Conservation (phyloP, 768 basidiomycete genomes). For the Russula emetica region DNA sequence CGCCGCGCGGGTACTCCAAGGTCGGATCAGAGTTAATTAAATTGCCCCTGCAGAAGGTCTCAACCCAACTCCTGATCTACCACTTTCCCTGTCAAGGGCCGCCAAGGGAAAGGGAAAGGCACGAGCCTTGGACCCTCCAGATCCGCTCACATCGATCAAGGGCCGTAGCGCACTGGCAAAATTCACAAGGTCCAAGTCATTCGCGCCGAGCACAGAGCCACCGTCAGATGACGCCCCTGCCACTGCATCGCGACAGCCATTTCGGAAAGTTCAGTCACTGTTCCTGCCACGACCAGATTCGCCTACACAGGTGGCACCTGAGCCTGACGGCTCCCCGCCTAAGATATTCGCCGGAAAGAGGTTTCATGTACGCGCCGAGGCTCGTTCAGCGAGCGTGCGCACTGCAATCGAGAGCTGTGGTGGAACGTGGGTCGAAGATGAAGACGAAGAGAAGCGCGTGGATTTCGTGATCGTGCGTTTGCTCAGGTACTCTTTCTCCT, state of each 20-base stretch:
- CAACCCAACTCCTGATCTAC: slow-evolving; percentile 13
- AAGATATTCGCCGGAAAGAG: slow-evolving; percentile 52
- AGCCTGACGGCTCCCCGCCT: slow-evolving; percentile 5
- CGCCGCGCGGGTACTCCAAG: slow-evolving; percentile 62
- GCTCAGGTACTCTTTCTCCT: slow-evolving; percentile 50
- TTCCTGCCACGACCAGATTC: slow-evolving; percentile 16
- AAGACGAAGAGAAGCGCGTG: slow-evolving; percentile 43
- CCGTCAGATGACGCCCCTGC: slow-evolving; percentile 25
- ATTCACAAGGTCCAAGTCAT: slow-evolving; percentile 63
- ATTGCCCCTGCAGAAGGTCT: neutral
- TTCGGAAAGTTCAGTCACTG: slow-evolving; percentile 40
- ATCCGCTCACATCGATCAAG: slow-evolving; percentile 9
- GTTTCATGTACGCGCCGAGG: slow-evolving; percentile 66
- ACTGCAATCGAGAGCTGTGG: slow-evolving; percentile 58
- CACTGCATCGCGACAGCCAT: slow-evolving; percentile 39
- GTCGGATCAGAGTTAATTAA: slow-evolving; percentile 52
- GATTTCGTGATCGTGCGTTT: slow-evolving; percentile 69
- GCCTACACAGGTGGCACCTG: slow-evolving; percentile 25
- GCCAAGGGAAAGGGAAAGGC: slow-evolving; percentile 13
- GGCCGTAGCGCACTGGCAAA: slow-evolving; percentile 47
- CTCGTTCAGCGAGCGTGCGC: slow-evolving; percentile 52
- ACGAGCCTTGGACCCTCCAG: slow-evolving; percentile 1
- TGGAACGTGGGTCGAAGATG: slow-evolving; percentile 44
- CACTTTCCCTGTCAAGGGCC: neutral
- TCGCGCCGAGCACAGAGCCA: slow-evolving; percentile 40